phyloP scores from a whole-genome alignment of 1,139 yeast species.

The Saccharomyces hybrid region DNA sequence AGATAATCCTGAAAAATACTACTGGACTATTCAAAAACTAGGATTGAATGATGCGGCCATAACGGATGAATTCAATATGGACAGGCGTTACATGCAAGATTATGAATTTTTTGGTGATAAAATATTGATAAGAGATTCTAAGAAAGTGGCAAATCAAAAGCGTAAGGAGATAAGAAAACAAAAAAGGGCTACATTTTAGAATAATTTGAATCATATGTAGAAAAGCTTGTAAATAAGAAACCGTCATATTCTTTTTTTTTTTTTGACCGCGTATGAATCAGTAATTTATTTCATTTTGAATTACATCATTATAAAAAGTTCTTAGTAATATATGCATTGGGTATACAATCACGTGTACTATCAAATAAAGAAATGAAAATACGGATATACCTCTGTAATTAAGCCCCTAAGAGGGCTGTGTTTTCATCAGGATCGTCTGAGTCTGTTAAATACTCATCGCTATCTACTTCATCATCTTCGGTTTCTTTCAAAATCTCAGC shows the following conservation, averaged over 20 bases:
- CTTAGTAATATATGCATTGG: neutral
- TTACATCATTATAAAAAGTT: neutral
- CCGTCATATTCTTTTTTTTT: neutral
- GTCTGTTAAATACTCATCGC: conserved; percentile 21
- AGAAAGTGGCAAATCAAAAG: conserved; percentile 37
- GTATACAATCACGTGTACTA: neutral
- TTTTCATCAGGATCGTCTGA: conserved; percentile 21
- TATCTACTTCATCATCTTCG: conserved; percentile 30
- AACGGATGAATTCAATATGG: conserved; percentile 75
- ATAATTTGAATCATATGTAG: conserved; percentile 4
- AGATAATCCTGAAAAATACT: conserved; percentile 73
- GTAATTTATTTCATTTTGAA: neutral
- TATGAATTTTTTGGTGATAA: conserved; percentile 72
- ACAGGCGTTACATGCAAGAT: conserved; percentile 76
- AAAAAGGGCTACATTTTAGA: conserved; percentile 19
- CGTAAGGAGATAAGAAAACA: conserved; percentile 39
- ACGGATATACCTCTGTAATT: neutral
- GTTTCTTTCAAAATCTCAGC: conserved; percentile 39
- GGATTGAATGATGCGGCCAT: conserved; percentile 81
- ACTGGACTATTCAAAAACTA: conserved; percentile 75
- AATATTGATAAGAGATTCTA: conserved; percentile 39
- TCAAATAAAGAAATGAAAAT: neutral
- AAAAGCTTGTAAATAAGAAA: conserved; percentile 2
- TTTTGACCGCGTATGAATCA: neutral
- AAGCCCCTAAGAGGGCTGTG: conserved; percentile 9